Evolutionary conservation across 2,329 filamentous ascomycete genomes (phyloP), one percentile per base, ranked within the genome.

Genomic region (Amphichorda felina): DNA sequence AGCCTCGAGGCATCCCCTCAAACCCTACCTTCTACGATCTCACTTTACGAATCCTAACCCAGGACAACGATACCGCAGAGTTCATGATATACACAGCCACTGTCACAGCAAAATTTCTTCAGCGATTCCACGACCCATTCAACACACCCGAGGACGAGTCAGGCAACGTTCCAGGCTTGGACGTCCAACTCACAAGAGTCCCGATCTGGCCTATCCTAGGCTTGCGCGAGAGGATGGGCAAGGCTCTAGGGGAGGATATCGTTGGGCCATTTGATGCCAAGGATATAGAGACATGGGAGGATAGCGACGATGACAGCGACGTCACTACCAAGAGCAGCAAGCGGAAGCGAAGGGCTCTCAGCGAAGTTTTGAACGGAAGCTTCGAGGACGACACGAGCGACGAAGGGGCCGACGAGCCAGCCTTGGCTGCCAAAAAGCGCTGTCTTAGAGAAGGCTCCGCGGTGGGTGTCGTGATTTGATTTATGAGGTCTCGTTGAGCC

Each of bases 141-240:
- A 62, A 57, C 36, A 55, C 57, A 2, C 60, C 61, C 2, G 33
- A 53, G 7, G 27, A 15, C 7, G 22, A 33, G 5, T 9, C 11
- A 5, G 31, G 25, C 21, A n/a, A 15, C 8, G 30, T 13, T 7
- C 13, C 11, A 3, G 59, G 60, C 2, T 51, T 75, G 40, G 53
- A 53, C 25, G 65, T 75, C 15, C 56, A 64, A 24, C 65, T 67
- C 46, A 56, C 57, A 2, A 59, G 59, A 7, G 66, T 75, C 2
- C 64, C 66, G 0, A 57, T 68, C 18, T 75, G 68, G 68, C 72
- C 72, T 0, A 58, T 73, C 5, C 46, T 71, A 1, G 71, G 70
- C 4, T 57, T 76, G 6, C 64, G 66, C 39, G 70, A 75, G 47
- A 63, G 72, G 5, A 55, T 76, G 1, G 68, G 67, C 27, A 61